Evolutionary conservation across 2,329 filamentous ascomycete species (phyloP).

Genomic region (Graphilbum sp.): DNA sequence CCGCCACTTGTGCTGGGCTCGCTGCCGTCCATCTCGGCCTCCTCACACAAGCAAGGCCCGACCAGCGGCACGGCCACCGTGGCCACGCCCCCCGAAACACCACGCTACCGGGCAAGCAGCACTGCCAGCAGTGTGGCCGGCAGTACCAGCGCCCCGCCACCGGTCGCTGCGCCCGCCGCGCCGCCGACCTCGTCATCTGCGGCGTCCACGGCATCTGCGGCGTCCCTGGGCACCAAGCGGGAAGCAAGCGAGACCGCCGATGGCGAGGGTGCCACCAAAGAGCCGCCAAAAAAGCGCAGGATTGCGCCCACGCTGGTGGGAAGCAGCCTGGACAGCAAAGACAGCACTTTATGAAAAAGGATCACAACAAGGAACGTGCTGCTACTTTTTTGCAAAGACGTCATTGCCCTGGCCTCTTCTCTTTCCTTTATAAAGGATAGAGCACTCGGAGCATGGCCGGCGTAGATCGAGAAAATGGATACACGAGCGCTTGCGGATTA

Average conservation of each 20-base stretch:
- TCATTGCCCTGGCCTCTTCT: too few relatives aligned
- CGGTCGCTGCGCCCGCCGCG: not conserved
- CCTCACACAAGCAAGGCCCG: slow-evolving; percentile 39
- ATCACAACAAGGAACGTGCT: too few relatives aligned
- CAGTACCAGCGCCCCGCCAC: slow-evolving; percentile 24
- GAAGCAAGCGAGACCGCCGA: slow-evolving; percentile 39
- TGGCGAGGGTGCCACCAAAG: slow-evolving; percentile 17
- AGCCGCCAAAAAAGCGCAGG: slow-evolving; percentile 47
- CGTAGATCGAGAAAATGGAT: too few relatives aligned
- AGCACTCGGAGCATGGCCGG: too few relatives aligned
- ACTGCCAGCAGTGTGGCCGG: slow-evolving; percentile 24
- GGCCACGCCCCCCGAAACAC: slow-evolving; percentile 78
- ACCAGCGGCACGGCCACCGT: not conserved
- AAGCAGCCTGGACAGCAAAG: slow-evolving; percentile 6
- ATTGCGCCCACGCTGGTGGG: slow-evolving; percentile 53
- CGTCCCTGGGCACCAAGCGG: slow-evolving; percentile 34
- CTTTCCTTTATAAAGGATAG: too few relatives aligned
- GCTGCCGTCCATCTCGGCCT: slow-evolving; percentile 58
- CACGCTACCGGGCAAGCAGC: slow-evolving; percentile 42
- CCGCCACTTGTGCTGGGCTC: slow-evolving; percentile 64
- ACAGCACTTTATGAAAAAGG: too few relatives aligned
- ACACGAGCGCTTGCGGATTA: too few relatives aligned
- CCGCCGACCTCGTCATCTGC: not conserved
- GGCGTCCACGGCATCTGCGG: too few relatives aligned
- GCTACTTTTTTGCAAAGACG: too few relatives aligned